These are phyloP conservation scores for Albizia julibrissin DNA, from an alignment of 306 rosid genomes.

Conservation along the genomic window DNA sequence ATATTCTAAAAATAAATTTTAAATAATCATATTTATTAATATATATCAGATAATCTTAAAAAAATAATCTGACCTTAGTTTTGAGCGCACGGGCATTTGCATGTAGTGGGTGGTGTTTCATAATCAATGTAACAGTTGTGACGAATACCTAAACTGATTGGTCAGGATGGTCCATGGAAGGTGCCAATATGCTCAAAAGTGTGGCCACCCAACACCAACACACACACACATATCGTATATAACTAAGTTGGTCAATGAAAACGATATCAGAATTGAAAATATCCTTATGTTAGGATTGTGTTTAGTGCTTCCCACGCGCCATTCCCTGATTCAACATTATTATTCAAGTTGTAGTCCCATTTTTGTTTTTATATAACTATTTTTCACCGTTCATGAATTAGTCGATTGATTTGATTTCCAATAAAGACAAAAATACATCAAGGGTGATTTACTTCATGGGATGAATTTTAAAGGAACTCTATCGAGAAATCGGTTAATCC, in stretches of 20 bases:
- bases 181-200: neutral
- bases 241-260: neutral
- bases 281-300: neutral
- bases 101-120: neutral
- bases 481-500: too few species aligned
- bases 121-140: neutral
- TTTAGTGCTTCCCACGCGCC: neutral
- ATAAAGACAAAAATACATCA: too few species aligned
- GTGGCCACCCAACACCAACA: neutral
- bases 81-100: neutral
- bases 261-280: neutral
- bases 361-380: neutral
- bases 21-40: too few species aligned
- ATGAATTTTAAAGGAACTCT: too few species aligned
- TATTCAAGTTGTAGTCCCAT: neutral
- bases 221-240: neutral
- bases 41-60: too few species aligned
- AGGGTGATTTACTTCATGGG: too few species aligned
- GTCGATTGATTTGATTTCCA: too few species aligned
- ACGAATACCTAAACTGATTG: neutral
- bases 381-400: neutral
- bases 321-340: neutral
- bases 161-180: neutral
- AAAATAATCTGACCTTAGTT: too few species aligned
- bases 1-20: too few species aligned